A percentile compares a stretch with the other conserved stretches of the same genome.
These are phyloP conservation scores for Calocybe indica DNA, from an alignment of 768 basidiomycete genomes.

Conservation along the genomic window DNA sequence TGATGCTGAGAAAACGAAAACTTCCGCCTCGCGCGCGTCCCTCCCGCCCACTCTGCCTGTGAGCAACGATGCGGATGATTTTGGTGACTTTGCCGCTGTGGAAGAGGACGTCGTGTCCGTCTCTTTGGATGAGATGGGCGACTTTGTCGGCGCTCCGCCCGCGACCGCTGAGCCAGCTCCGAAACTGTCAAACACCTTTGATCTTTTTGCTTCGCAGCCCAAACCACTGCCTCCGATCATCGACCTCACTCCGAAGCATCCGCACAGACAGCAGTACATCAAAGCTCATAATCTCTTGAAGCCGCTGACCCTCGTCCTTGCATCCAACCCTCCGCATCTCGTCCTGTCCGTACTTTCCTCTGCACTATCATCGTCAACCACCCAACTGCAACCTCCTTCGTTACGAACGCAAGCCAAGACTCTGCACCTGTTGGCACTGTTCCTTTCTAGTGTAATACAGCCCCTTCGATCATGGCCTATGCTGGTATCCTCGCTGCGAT, in stretches of 20 bases:
- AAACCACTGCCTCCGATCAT: neutral
- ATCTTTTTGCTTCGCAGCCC: neutral
- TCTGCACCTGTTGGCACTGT: slow-evolving; percentile 67
- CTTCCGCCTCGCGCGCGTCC: slow-evolving; percentile 4
- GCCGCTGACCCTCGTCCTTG: slow-evolving; percentile 49
- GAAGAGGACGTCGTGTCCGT: slow-evolving; percentile 5
- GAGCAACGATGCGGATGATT: slow-evolving; percentile 11
- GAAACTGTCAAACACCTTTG: neutral
- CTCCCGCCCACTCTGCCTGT: slow-evolving; percentile 3
- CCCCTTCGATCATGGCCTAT: slow-evolving; percentile 66
- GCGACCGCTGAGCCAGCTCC: slow-evolving; percentile 10
- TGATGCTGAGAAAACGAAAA: slow-evolving; percentile 31
- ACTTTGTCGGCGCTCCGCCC: slow-evolving; percentile 21
- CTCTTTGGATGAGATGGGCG: slow-evolving; percentile 11
- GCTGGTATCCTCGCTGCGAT: slow-evolving; percentile 58
- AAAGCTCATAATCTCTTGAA: slow-evolving; percentile 62
- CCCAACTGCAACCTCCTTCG: slow-evolving; percentile 16
- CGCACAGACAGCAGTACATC: slow-evolving; percentile 37
- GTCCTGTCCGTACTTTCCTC: slow-evolving; percentile 54
- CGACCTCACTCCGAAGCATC: slow-evolving; percentile 9
- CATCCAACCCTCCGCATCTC: slow-evolving; percentile 54
- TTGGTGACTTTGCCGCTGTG: slow-evolving; percentile 12
- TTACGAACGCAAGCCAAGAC: slow-evolving; percentile 57
- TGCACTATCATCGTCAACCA: slow-evolving; percentile 21
- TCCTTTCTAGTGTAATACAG: slow-evolving; percentile 65